Conservation (phyloP, 2,329 filamentous ascomycete genomes). For the Hymenoscyphus scutula region DNA sequence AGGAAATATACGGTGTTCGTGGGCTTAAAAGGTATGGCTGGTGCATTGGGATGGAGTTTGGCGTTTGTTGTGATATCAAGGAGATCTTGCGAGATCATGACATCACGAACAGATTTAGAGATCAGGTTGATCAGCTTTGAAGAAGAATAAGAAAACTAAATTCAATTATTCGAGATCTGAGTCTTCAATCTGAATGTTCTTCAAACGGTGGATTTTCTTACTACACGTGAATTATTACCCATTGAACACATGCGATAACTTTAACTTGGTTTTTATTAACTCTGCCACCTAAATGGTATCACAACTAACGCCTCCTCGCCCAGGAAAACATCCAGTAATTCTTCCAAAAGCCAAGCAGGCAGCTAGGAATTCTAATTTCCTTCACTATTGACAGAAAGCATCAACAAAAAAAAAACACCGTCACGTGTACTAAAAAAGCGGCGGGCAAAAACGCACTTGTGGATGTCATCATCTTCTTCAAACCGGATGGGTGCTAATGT, state of each 20-base stretch:
- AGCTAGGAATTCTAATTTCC: background rate
- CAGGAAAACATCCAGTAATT: too few relatives aligned
- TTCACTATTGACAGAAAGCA: background rate
- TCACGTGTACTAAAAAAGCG: background rate
- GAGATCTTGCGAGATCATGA: background rate
- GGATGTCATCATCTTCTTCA: background rate
- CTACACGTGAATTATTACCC: too few relatives aligned
- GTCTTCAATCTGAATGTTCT: too few relatives aligned
- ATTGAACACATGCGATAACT: too few relatives aligned
- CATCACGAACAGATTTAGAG: background rate
- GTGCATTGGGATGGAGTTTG: constrained; percentile 8
- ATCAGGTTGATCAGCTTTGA: background rate
- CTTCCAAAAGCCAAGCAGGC: too few relatives aligned
- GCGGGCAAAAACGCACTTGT: background rate
- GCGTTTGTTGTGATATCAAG: background rate
- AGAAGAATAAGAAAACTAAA: background rate
- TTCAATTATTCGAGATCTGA: background rate
- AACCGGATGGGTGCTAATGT: background rate
- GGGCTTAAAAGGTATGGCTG: background rate
- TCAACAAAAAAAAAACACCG: background rate
- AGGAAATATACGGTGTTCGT: background rate
- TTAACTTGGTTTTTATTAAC: too few relatives aligned
- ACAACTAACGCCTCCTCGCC: too few relatives aligned
- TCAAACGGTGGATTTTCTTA: too few relatives aligned
- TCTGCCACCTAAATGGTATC: too few relatives aligned